Conservation (phyloP, 1,284 basidiomycete species). For the Rhizopogon parksii region DNA sequence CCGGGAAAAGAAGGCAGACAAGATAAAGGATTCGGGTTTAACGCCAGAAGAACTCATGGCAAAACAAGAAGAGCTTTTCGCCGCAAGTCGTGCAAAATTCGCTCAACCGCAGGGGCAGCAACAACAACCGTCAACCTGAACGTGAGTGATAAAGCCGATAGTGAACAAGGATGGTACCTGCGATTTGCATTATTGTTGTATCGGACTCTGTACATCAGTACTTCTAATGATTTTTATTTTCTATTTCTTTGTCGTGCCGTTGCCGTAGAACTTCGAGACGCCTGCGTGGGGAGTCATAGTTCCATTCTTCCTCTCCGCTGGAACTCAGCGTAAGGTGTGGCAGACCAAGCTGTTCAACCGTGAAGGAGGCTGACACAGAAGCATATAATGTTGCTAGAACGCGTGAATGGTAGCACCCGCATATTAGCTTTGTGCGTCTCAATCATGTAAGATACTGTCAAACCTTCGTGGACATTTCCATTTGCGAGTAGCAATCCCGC, state of each 20-base stretch:
- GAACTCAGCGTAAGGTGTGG: constrained; percentile 37
- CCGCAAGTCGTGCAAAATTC: constrained; percentile 75
- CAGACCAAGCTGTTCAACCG: constrained; percentile 77
- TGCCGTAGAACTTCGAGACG: constrained; percentile 47
- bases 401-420: not conserved
- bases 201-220: constrained; percentile 6
- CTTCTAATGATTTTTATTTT: constrained; percentile 32
- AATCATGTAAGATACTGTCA: constrained; percentile 2
- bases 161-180: not conserved
- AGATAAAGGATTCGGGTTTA: constrained; percentile 85
- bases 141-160: not conserved
- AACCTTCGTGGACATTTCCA: constrained; percentile 63
- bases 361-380: constrained; percentile 75
- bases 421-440: constrained; percentile 10
- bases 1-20: constrained; percentile 82
- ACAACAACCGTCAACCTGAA: constrained; percentile 8
- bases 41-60: constrained; percentile 86
- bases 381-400: constrained; percentile 61
- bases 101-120: constrained; percentile 35
- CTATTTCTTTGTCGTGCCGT: constrained; percentile 20
- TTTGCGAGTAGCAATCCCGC: constrained; percentile 59
- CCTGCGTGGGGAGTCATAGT: constrained; percentile 51
- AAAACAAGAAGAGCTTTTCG: constrained; percentile 89
- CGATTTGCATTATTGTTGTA: constrained; percentile 8
- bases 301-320: constrained; percentile 50